Evolutionary conservation across 2,329 filamentous ascomycete genomes (phyloP).

Genomic region (Clarireedia hainanense): DNA sequence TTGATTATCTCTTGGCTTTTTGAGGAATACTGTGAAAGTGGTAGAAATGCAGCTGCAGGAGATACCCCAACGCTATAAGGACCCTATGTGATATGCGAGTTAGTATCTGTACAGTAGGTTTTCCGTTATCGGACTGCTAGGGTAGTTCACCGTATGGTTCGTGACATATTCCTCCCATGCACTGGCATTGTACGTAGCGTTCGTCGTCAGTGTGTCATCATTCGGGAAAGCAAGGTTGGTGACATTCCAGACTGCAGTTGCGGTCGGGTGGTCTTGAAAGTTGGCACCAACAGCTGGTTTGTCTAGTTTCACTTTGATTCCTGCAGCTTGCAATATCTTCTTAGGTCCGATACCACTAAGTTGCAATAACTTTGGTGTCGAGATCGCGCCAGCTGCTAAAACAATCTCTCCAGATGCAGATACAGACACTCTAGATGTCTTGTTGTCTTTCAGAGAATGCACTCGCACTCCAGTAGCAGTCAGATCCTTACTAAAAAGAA

Average conservation of each 20-base stretch:
- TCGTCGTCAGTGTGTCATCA: neutral
- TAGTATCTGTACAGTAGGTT: neutral
- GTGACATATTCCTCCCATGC: neutral
- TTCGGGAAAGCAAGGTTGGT: neutral
- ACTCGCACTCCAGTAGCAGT: slow-evolving; percentile 1
- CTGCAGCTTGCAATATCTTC: slow-evolving; percentile 1
- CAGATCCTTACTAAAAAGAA: neutral
- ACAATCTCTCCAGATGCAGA: slow-evolving; percentile 34
- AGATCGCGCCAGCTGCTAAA: slow-evolving; percentile 37
- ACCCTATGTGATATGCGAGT: neutral
- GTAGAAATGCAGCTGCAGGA: neutral
- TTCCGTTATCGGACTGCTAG: neutral
- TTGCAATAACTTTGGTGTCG: slow-evolving; percentile 38
- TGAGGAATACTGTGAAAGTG: neutral
- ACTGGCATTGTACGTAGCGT: neutral
- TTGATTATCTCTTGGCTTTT: neutral
- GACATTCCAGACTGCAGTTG: neutral
- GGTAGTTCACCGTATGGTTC: neutral
- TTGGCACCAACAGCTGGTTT: slow-evolving; percentile 26
- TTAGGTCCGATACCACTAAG: slow-evolving; percentile 34
- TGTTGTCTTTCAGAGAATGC: neutral
- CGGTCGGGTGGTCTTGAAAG: slow-evolving; percentile 27
- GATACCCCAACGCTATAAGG: neutral
- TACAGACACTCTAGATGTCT: neutral
- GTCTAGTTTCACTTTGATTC: slow-evolving; percentile 15